Evolutionary conservation across 1,139 yeast species (phyloP).

Genomic region (Yamadazyma taylorii): DNA sequence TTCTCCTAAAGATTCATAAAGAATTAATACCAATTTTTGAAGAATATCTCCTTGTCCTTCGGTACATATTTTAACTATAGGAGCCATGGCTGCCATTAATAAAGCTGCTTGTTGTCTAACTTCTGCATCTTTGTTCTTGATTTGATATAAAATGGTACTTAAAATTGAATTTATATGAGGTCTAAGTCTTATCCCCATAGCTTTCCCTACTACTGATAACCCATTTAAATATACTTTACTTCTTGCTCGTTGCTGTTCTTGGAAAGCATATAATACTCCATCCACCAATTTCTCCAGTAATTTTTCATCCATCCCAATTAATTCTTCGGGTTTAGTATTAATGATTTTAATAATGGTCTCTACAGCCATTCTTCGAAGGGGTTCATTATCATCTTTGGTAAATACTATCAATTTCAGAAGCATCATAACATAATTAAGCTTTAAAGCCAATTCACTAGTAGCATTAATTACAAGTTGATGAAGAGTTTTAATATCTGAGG

Average conservation of each 20-base stretch:
- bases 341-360: slow-evolving; percentile 54
- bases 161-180: slow-evolving; percentile 78
- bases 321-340: slow-evolving; percentile 26
- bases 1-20: slow-evolving; percentile 93
- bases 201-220: slow-evolving; percentile 64
- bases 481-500: slow-evolving; percentile 50
- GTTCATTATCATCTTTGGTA: slow-evolving; percentile 81
- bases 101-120: slow-evolving; percentile 88
- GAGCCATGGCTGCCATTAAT: slow-evolving; percentile 64
- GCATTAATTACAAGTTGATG: slow-evolving; percentile 70
- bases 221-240: slow-evolving; percentile 60
- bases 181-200: slow-evolving; percentile 66
- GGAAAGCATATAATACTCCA: slow-evolving; percentile 81
- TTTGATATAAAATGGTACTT: slow-evolving; percentile 69
- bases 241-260: slow-evolving; percentile 70
- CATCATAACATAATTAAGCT: slow-evolving; percentile 64
- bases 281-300: slow-evolving; percentile 73
- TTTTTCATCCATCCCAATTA: slow-evolving; percentile 37
- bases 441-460: slow-evolving; percentile 63
- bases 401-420: slow-evolving; percentile 57
- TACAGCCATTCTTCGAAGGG: slow-evolving; percentile 75
- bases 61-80: slow-evolving; percentile 62
- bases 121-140: slow-evolving; percentile 71
- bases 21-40: slow-evolving; percentile 67
- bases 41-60: slow-evolving; percentile 55